Evolutionary conservation across 305 asterid species (phyloP).

Genomic region (Rubia balearica): DNA sequence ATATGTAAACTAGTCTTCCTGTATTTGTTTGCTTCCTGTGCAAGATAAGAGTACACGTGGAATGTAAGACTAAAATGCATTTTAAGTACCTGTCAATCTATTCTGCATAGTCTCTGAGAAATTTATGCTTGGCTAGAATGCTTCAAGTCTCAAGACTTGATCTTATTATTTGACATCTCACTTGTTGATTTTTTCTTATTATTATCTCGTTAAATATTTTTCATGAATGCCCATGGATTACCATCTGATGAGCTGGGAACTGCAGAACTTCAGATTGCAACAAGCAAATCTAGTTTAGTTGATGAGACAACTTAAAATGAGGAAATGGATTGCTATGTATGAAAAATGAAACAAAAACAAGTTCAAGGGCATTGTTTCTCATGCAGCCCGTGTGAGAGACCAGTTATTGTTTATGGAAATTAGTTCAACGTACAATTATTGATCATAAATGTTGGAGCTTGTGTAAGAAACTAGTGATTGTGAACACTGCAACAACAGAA

Average conservation of each 20-base stretch:
- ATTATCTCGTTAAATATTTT: too few relatives aligned
- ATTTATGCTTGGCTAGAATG: neutral
- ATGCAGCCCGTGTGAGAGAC: neutral
- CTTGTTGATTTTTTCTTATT: neutral
- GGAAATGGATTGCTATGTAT: neutral
- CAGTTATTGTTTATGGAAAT: neutral
- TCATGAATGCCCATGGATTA: neutral
- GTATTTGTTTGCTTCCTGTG: neutral
- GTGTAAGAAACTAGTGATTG: constrained; percentile 27
- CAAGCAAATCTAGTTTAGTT: neutral
- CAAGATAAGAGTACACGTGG: neutral
- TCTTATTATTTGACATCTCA: neutral
- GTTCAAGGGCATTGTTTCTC: neutral
- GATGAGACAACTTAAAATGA: neutral
- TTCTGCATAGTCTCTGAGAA: neutral
- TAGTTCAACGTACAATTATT: neutral
- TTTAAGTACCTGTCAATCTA: neutral
- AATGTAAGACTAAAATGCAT: neutral
- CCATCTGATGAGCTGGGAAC: neutral
- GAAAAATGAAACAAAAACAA: neutral
- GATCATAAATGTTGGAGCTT: constrained; percentile 1
- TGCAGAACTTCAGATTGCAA: neutral
- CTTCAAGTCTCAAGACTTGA: neutral
- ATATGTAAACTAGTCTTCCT: neutral
- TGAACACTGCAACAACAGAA: constrained; percentile 50